Evolutionary conservation across 257 asterid species (phyloP), one percentile per base, ranked within the genome.

Genomic region (Solanum bulbocastanum): DNA sequence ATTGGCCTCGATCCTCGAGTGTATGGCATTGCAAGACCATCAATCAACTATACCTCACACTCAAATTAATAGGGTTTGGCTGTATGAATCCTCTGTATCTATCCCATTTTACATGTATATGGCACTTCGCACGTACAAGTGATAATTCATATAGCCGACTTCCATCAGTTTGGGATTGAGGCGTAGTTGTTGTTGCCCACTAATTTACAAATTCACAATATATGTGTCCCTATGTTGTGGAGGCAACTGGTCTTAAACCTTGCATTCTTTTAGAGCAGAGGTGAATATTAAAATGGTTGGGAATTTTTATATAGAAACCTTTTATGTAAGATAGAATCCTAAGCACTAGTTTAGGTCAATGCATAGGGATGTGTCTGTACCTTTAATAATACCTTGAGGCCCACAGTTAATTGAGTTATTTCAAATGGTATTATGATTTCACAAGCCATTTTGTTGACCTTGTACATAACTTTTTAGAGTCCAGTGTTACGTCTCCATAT

Each of bases 391-490:
- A 75, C 83, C 88, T 85, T 87, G 86, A 85, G 81, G 88, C 37
- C 62, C 60, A 85, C 82, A 84, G 85, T 78, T 37, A 90, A 73
- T 83, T 36, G 85, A 74, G 84, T 73, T 36, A 72, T 87, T 89
- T 90, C 87, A 89, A 90, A 87, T 89, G 91, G 25, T 82, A 88
- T 91, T 72, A 88, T 88, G 87, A 90, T 85, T 49, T 81, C 74
- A 30, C 75, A 88, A 90, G 90, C 87, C 92, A 87, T 89, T 32
- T 86, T 32, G 76, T 91, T 91, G 92, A 90, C 93, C 76, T 88
- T 88, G 18, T 87, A 87, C 87, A 79, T 87, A 71, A 71, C 93
- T 85, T 90, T 91, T 78, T 5, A 46, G 74, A 66, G 89, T 78
- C 91, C 84, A 87, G 86, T 88, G 66, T 56, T 83, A 10, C 49